Percentiles rank a stretch among this genome's conserved stretches.
Evolutionary conservation across 345 rosid species (phyloP).

Genomic region (Psidium friedrichsthalianum): DNA sequence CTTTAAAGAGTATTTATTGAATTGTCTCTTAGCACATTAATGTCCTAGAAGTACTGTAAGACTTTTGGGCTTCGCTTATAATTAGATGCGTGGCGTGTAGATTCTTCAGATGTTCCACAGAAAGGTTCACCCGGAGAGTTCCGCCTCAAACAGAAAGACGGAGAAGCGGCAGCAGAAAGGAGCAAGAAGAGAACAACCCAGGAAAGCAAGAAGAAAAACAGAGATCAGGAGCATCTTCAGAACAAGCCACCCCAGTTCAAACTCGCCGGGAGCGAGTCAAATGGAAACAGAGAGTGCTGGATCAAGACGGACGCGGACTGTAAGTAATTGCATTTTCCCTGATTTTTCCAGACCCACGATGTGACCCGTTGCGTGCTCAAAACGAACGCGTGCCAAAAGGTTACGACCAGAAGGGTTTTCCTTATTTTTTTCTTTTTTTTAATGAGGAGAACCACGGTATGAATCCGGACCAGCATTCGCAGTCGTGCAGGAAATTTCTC

Average conservation of each 20-base stretch:
- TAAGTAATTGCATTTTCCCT: conserved; percentile 22
- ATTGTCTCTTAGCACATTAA: background rate
- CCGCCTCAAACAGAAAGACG: conserved; percentile 22
- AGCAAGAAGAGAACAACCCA: conserved; percentile 19
- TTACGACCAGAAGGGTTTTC: background rate
- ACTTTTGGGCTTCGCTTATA: background rate
- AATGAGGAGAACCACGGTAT: background rate
- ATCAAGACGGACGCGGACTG: conserved; percentile 78
- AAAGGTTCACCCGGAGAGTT: conserved; percentile 74
- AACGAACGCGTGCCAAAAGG: background rate
- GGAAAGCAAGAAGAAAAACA: background rate
- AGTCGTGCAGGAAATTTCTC: background rate
- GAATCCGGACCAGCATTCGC: background rate
- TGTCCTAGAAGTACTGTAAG: background rate
- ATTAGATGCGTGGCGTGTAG: conserved; percentile 17
- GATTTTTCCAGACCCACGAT: background rate
- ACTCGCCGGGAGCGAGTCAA: conserved; percentile 32
- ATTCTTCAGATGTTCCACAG: conserved; percentile 68
- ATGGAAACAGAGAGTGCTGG: conserved; percentile 68
- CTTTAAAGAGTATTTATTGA: background rate
- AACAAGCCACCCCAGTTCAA: conserved; percentile 28
- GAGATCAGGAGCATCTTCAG: conserved; percentile 25
- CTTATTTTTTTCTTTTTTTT: background rate
- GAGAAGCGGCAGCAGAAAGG: conserved; percentile 23
- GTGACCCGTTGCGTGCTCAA: background rate